phyloP scores from a whole-genome alignment of 257 asterid genomes.

The Thymus quinquecostatus region DNA sequence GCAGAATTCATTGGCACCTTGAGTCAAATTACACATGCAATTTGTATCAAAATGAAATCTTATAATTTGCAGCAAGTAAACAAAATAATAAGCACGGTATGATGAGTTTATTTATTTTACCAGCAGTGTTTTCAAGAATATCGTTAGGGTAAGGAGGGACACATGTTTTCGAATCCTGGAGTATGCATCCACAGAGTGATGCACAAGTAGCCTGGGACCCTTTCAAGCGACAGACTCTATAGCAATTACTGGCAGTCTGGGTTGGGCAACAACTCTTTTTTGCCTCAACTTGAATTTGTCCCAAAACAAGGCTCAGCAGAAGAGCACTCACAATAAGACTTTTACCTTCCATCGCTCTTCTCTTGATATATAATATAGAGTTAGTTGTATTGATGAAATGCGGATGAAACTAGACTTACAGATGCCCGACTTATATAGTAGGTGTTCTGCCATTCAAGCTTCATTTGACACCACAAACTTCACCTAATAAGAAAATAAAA shows the following conservation, averaged over 20 bases:
- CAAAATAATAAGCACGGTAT: no score
- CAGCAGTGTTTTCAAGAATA: neutral
- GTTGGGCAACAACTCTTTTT: neutral
- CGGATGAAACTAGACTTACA: no score
- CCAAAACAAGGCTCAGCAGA: conserved; percentile 4
- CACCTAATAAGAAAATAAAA: no score
- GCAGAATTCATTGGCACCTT: neutral
- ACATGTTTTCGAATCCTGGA: neutral
- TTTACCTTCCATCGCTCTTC: conserved; percentile 13
- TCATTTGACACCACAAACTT: no score
- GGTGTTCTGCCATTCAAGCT: no score
- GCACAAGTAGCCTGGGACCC: neutral
- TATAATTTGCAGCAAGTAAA: no score
- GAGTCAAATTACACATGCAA: neutral
- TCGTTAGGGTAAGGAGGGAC: neutral
- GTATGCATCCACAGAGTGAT: neutral
- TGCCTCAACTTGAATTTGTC: neutral
- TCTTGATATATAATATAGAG: neutral
- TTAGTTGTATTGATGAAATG: no score
- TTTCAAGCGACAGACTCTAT: no score
- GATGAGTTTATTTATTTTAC: no score
- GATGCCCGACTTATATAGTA: no score
- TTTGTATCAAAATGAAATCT: no score
- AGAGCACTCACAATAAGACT: neutral
- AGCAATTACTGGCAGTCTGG: no score